Evolutionary conservation across 306 rosid species (phyloP), one percentile per base, ranked within the genome.

Genomic region (Cicer judaicum): DNA sequence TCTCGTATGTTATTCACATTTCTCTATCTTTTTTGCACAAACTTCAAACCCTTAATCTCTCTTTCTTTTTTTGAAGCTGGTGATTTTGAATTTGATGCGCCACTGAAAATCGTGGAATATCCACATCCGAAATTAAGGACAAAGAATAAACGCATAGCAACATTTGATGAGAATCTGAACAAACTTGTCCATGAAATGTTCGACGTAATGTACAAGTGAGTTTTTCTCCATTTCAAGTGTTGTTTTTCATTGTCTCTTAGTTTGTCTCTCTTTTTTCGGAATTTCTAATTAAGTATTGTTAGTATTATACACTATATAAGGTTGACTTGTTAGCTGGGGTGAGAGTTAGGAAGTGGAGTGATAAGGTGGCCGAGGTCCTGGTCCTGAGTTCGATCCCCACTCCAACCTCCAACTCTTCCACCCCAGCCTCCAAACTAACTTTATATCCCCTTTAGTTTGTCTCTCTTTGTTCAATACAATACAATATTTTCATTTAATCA

Each of bases 131-230:
- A 80, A 73, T 79, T 91, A 78, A 88, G 97, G 83, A 86, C 82
- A 2, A 94, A 69, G 80, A 94, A 91, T 85, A 91, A 86, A 85
- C 87, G 95, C 46, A 77, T 94, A 7, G 84, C 54, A 4, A 74
- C 82, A 2, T 94, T 91, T 44, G 96, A 90, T 77, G 95, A 86
- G 84, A 86, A 82, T 79, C 68, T 90, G 71, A 87, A 87, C 88
- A 94, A 81, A 79, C 76, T 94, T 62, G 97, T 86, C 13, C 78
- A 73, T 43, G 95, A 91, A 77, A 94, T 94, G 97, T 94, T 94
- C 78, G 93, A 90, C 42, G 83, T 94, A 50, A 94, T 94, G 98
- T 94, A 91, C 84, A 90, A 78, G 97, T 91, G 70, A 84, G 97
- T 63, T 66, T 73, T 54, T 16, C 46, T 4, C 8, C 41, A 29